These are phyloP conservation scores for Lactifluus volemus DNA, from an alignment of 768 basidiomycete species.

Conservation along the genomic window DNA sequence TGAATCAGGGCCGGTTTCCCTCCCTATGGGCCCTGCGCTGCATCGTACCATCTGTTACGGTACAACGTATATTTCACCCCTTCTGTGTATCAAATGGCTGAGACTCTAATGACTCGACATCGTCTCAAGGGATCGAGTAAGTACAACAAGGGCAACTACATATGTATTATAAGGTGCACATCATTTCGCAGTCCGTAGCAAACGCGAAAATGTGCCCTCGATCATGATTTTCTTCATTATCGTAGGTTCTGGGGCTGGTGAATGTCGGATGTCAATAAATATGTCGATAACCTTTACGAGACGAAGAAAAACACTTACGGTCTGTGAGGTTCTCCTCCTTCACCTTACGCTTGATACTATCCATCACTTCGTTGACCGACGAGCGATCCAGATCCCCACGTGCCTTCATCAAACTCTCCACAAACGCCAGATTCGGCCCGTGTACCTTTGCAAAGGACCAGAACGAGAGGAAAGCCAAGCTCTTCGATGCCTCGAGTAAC, in stretches of 20 bases:
- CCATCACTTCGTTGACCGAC: slow-evolving; percentile 84
- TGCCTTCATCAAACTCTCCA: slow-evolving; percentile 83
- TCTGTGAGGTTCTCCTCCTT: slow-evolving; percentile 80
- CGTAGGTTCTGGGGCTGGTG: slow-evolving; percentile 66
- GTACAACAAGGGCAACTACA: background rate
- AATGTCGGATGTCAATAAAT: slow-evolving; percentile 8
- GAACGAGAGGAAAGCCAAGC: slow-evolving; percentile 86
- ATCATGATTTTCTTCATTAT: slow-evolving; percentile 87
- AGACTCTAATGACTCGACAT: too few relatives aligned
- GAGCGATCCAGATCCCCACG: slow-evolving; percentile 89
- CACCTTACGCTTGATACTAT: slow-evolving; percentile 84
- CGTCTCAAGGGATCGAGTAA: background rate
- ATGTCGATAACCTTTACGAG: background rate
- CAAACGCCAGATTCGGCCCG: slow-evolving; percentile 87
- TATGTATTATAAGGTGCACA: background rate
- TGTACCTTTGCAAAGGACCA: slow-evolving; percentile 91
- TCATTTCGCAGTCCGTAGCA: slow-evolving; percentile 40
- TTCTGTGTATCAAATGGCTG: too few relatives aligned
- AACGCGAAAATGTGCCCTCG: slow-evolving; percentile 65
- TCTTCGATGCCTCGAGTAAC: slow-evolving; percentile 78
- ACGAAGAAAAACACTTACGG: slow-evolving; percentile 43
- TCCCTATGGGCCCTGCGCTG: too few relatives aligned
- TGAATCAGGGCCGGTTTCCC: too few relatives aligned
- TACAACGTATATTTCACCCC: too few relatives aligned
- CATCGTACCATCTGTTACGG: too few relatives aligned